Evolutionary conservation across 1,284 basidiomycete genomes (phyloP), one percentile per base, ranked within the genome.

Genomic region (Psilocybe mexicana): DNA sequence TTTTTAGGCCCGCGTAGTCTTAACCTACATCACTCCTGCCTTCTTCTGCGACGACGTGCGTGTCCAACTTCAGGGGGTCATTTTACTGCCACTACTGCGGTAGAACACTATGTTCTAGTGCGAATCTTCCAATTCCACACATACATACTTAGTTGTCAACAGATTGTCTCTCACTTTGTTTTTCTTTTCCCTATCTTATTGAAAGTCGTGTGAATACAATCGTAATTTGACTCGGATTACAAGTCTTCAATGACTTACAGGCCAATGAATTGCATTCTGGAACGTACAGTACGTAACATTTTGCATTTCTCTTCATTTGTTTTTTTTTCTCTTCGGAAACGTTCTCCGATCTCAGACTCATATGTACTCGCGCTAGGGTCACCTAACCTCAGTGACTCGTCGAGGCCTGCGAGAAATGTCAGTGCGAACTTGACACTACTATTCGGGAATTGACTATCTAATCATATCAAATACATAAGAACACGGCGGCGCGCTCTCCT

Each of bases 41-140:
- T 43, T 53, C 53, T 48, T 54, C 54, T 45, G 30, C 40, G 51
- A 58, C 30, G 36, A 43, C 35, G 36, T 48, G 44, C 49, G 49
- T 52, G 42, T 36, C 11, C 50, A 43, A 23, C n/a, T 23, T 40
- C 30, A 48, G 23, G 43, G 40, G 49, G 49, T 46, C 12, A 28
- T 46, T 52, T 23, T 23, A 25, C n/a, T 28, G 35, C 30, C 38
- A 53, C 25, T 23, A 12, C 52, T 48, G 56, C 42, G 56, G 50
- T 52, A 24, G 51, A 36, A 23, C 28, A 12, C 44, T 11, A 26
- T 50, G 54, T 55, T 50, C 54, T 55, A 50, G 46, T 49, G 26
- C 48, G 47, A 46, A 50, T 43, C 54, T 55, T 55, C 54, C 38
- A 55, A 55, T 47, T 54, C 45, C 53, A 55, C 25, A 50, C 25